Evolutionary conservation across 78 protist genomes (phyloP), one percentile per base, ranked within the genome.

Genomic region (Dictyostelium purpureum): DNA sequence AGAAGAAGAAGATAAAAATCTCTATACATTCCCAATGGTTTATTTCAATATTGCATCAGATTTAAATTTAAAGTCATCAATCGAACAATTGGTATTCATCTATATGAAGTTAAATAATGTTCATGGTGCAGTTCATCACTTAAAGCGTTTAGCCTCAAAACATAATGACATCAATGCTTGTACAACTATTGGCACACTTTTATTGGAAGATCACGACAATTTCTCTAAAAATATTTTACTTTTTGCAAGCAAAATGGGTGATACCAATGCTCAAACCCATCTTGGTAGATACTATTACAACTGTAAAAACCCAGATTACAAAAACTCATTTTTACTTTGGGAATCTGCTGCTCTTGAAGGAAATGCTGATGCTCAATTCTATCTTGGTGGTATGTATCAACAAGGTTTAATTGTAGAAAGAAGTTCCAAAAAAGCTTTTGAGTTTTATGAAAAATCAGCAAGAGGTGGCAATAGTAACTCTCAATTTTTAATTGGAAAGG

Each of bases 321-420:
- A 70, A 9, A 40, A 54, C n/a, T 12, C 80, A 1, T 56, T 52
- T 2, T 5, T 56, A 38, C 71, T 82, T 10, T 82, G 90, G 90
- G 56, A 2, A 18, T 19, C 49, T 1, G 59, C 90, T 42, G 35
- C 80, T 26, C 31, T 33, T 37, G 0, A 3, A 2, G 67, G 71
- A 3, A 2, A 82, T 31, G 9, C 24, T 1, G 75, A 82, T 18
- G 38, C 90, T 21, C 79, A 54, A 31, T 82, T 82, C 49, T 70
- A 74, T 82, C 42, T 82, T 2, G 90, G 80, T 42, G 59, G 61
- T 4, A 82, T 82, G 90, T 70, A 51, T 59, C 69, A 70, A 9
- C 52, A 43, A 2, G 90, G 90, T 42, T 56, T 82, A 19, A 57
- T 70, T 1, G 78, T 51, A 6, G 79, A 82, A 21, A 21, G 66